A percentile compares a stretch with the other conserved stretches of the same genome.
phyloP scores from a whole-genome alignment of 2,329 filamentous ascomycete genomes.

The Plenodomus biglobosus region DNA sequence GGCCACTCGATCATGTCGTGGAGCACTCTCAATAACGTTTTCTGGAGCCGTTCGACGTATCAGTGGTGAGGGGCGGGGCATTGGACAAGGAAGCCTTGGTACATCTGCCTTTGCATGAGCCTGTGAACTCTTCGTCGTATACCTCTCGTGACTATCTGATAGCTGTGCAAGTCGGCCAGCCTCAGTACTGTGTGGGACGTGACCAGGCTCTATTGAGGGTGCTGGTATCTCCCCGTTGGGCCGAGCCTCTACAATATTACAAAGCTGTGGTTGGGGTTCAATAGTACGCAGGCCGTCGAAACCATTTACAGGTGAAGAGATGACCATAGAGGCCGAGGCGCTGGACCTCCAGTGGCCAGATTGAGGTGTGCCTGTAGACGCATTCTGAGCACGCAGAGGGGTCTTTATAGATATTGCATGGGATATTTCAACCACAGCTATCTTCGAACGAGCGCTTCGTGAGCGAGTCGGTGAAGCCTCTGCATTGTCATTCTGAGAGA shows the following conservation, averaged over 20 bases:
- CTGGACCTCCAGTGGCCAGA: conserved; percentile 20
- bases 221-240: neutral
- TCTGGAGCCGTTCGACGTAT: conserved; percentile 2
- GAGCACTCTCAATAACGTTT: neutral
- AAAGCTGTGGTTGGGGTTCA: neutral
- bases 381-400: conserved; percentile 6
- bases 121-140: neutral
- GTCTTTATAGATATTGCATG: conserved; percentile 8
- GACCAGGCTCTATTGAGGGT: neutral
- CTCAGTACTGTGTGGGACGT: conserved; percentile 1
- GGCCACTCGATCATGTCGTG: conserved; percentile 19
- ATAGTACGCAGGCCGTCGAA: neutral
- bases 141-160: conserved; percentile 1
- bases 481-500: conserved; percentile 6
- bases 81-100: conserved; percentile 4
- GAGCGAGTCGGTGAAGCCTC: conserved; percentile 22
- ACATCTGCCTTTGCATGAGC: conserved; percentile 8
- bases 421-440: neutral
- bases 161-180: conserved; percentile 4
- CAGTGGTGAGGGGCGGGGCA: neutral
- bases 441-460: conserved; percentile 10
- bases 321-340: conserved; percentile 28
- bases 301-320: conserved; percentile 17
- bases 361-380: conserved; percentile 1
- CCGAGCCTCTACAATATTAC: neutral